Base-by-base conservation (phyloP, 2,329 filamentous ascomycete species). In the Scytalidium sp. region DNA sequence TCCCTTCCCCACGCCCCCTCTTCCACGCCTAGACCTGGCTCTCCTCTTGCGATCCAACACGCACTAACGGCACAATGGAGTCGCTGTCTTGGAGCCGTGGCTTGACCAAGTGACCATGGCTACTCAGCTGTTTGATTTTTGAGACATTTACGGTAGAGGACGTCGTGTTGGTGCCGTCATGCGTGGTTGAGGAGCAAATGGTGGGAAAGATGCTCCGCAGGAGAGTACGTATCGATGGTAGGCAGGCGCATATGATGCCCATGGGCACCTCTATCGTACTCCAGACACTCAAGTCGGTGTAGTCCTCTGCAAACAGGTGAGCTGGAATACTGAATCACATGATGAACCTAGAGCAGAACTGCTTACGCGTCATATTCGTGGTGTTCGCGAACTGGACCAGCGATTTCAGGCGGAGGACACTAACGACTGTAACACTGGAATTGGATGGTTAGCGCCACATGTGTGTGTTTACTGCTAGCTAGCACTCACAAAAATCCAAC, bases 401-500 rank as follows among this genome's bases (percentile, higher is more conserved):
- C 17, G 46, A 49, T 20, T 41, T 49, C 2, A 59, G 45, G 17
- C 54, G 50, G 10, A 58, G 43, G 44, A 53, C 48, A n/a, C 56
- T 59, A 21, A 58, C 43, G 19, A 59, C 50, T 39, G 50, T 55
- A 39, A 59, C 50, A 20, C 51, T 53, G 39, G 6, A 29, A n/a
- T n/a, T n/a, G n/a, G 32, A 8, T 19, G 45, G 41, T n/a, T n/a
- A n/a, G n/a, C n/a, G n/a, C n/a, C n/a, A n/a, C n/a, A n/a, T 13
- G 19, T 9, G 8, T 7, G 8, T 6, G 21, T 21, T 23, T 20
- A n/a, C 1, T 7, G 13, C n/a, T n/a, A 22, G 15, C 3, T n/a
- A n/a, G n/a, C 32, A 52, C 55, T 53, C 46, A 59, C 49, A 75
- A 70, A 25, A 69, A 62, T 15, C 77, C 76, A 10, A 79, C 67